These are phyloP conservation scores for Nasturtium officinale DNA, from an alignment of 345 rosid species.

Conservation along the genomic window DNA sequence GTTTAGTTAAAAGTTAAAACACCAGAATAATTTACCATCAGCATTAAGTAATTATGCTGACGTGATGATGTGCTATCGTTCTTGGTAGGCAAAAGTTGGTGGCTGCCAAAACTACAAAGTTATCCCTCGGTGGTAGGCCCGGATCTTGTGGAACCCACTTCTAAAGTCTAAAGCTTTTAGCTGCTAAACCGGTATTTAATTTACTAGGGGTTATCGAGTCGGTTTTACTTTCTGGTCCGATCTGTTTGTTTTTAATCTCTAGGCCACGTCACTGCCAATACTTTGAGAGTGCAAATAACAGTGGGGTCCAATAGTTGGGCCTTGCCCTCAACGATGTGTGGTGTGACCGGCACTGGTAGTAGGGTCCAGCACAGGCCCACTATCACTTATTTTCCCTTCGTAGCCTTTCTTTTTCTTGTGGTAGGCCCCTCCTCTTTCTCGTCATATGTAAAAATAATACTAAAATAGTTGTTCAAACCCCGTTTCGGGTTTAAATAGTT, in stretches of 20 bases:
- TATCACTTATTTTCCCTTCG: slow-evolving; percentile 5
- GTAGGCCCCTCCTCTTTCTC: slow-evolving; percentile 32
- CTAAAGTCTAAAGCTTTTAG: background rate
- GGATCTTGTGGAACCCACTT: slow-evolving; percentile 21
- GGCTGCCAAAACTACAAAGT: background rate
- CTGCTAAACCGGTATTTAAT: slow-evolving; percentile 12
- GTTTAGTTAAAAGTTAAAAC: background rate
- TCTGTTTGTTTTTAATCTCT: background rate
- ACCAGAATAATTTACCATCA: background rate
- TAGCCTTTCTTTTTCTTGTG: slow-evolving; percentile 38
- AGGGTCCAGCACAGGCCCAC: slow-evolving; percentile 40
- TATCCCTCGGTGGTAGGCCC: slow-evolving; percentile 4
- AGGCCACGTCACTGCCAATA: slow-evolving; percentile 9
- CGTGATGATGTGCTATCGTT: background rate
- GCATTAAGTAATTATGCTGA: slow-evolving; percentile 3
- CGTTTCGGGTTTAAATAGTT: background rate
- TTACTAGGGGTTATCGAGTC: background rate
- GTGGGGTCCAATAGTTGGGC: slow-evolving; percentile 41
- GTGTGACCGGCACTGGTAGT: slow-evolving; percentile 36
- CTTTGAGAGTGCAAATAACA: background rate
- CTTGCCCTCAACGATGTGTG: slow-evolving; percentile 27
- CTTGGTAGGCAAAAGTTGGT: slow-evolving; percentile 33
- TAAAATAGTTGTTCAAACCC: slow-evolving; percentile 22
- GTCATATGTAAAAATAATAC: slow-evolving; percentile 16
- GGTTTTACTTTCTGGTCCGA: slow-evolving; percentile 14